phyloP scores from a whole-genome alignment of 495 filamentous ascomycete genomes.

The Eremomyces bilateralis region DNA sequence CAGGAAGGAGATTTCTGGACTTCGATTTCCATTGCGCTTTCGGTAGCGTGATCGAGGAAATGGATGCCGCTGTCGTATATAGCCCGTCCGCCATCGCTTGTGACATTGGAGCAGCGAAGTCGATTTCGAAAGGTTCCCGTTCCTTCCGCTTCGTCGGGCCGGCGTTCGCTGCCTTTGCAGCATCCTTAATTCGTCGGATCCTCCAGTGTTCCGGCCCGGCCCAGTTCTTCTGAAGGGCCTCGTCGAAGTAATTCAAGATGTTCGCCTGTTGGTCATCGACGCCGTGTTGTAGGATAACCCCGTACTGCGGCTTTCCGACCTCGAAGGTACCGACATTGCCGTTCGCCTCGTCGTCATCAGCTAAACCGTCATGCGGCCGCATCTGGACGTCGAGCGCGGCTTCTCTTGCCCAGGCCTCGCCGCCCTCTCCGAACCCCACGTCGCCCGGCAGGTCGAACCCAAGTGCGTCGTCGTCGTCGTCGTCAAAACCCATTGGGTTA shows the following conservation, averaged over 20 bases:
- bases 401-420: conserved; percentile 49
- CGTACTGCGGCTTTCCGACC: conserved; percentile 37
- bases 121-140: conserved; percentile 88
- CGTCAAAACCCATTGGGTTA: conserved; percentile 54
- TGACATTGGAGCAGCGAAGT: conserved; percentile 58
- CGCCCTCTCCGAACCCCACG: conserved; percentile 52
- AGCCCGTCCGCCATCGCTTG: conserved; percentile 52
- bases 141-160: conserved; percentile 54
- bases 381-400: conserved; percentile 41
- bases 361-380: conserved; percentile 37
- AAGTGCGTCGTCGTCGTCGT: conserved; percentile 48
- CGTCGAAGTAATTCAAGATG: conserved; percentile 91
- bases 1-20: conserved; percentile 75
- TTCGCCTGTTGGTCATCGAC: conserved; percentile 54
- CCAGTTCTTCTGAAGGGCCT: conserved; percentile 90
- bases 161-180: conserved; percentile 33
- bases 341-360: conserved; percentile 8
- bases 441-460: conserved; percentile 53
- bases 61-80: conserved; percentile 65
- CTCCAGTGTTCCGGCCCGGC: conserved; percentile 98
- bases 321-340: conserved; percentile 36
- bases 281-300: conserved; percentile 46
- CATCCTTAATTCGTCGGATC: conserved; percentile 78
- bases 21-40: conserved; percentile 93
- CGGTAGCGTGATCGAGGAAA: conserved; percentile 58